Conservation (phyloP, 1,284 basidiomycete species). For the Kalmanozyma brasiliensis region DNA sequence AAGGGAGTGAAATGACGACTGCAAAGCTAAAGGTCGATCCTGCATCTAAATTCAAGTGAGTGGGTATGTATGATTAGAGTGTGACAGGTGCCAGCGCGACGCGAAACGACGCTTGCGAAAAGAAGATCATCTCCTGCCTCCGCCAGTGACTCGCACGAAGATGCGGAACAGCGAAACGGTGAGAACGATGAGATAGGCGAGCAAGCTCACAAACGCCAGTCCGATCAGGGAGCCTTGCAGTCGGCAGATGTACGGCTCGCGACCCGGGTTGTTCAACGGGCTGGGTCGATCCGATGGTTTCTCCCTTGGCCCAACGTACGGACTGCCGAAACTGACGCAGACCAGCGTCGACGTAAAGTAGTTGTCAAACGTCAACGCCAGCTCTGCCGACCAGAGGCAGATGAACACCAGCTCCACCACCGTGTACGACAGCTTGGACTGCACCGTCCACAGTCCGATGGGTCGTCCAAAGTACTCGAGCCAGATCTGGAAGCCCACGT, state of each 20-base stretch:
- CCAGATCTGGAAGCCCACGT: constrained; percentile 74
- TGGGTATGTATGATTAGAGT: neutral
- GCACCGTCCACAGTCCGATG: constrained; percentile 81
- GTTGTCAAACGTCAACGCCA: constrained; percentile 88
- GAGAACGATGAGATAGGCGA: constrained; percentile 63
- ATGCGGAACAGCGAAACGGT: constrained; percentile 62
- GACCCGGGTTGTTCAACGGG: constrained; percentile 52
- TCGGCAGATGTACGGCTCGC: constrained; percentile 74
- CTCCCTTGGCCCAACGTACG: constrained; percentile 73
- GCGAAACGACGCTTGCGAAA: neutral
- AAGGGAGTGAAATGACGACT: too few relatives aligned
- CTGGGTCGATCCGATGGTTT: constrained; percentile 48
- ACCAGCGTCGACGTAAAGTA: constrained; percentile 86
- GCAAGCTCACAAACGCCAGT: constrained; percentile 71
- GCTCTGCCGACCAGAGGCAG: constrained; percentile 88
- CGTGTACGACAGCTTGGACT: constrained; percentile 63
- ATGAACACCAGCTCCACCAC: constrained; percentile 78
- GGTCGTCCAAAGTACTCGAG: constrained; percentile 88
- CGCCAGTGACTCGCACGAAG: constrained; percentile 51
- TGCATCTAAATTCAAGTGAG: too few relatives aligned
- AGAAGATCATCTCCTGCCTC: constrained; percentile 13
- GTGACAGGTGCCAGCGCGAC: neutral
- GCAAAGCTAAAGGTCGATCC: too few relatives aligned
- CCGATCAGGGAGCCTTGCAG: constrained; percentile 66
- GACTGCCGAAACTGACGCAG: constrained; percentile 70